phyloP scores from a whole-genome alignment of 805 yeast species.

The Barnettozyma sucrosica region DNA sequence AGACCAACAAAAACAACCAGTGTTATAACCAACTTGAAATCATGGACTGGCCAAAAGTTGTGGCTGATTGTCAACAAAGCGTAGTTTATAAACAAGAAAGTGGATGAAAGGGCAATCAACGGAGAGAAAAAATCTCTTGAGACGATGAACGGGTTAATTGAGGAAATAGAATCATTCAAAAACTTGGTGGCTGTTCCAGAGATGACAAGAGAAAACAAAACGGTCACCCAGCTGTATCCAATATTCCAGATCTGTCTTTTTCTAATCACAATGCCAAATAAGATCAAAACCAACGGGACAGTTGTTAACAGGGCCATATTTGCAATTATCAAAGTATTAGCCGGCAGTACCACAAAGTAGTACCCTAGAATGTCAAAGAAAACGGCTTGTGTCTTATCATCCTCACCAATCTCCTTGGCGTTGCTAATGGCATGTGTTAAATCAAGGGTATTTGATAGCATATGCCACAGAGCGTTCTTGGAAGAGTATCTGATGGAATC shows the following conservation, averaged over 20 bases:
- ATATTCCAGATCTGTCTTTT: constrained; percentile 45
- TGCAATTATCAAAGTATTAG: constrained; percentile 41
- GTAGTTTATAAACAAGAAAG: constrained; percentile 51
- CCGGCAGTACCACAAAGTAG: constrained; percentile 49
- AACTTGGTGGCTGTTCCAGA: constrained; percentile 36
- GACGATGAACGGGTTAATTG: constrained; percentile 43
- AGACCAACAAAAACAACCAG: constrained; percentile 47
- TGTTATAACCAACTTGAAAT: constrained; percentile 53
- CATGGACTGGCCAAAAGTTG: constrained; percentile 41
- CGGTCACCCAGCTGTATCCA: constrained; percentile 44
- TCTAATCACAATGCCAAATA: constrained; percentile 43
- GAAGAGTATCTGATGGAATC: constrained; percentile 65
- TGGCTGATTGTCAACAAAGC: constrained; percentile 39
- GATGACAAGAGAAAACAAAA: constrained; percentile 50
- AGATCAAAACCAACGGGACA: constrained; percentile 47
- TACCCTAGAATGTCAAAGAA: constrained; percentile 60
- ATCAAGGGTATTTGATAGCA: constrained; percentile 69
- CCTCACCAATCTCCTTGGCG: constrained; percentile 30
- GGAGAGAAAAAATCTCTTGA: constrained; percentile 47
- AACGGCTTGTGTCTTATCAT: constrained; percentile 40
- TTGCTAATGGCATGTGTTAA: constrained; percentile 42
- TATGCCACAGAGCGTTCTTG: constrained; percentile 73
- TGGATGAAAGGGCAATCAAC: constrained; percentile 40
- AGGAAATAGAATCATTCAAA: constrained; percentile 35
- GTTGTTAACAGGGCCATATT: constrained; percentile 48